These are phyloP conservation scores for Calocybe cyanea DNA, from an alignment of 768 basidiomycete genomes.

Conservation along the genomic window DNA sequence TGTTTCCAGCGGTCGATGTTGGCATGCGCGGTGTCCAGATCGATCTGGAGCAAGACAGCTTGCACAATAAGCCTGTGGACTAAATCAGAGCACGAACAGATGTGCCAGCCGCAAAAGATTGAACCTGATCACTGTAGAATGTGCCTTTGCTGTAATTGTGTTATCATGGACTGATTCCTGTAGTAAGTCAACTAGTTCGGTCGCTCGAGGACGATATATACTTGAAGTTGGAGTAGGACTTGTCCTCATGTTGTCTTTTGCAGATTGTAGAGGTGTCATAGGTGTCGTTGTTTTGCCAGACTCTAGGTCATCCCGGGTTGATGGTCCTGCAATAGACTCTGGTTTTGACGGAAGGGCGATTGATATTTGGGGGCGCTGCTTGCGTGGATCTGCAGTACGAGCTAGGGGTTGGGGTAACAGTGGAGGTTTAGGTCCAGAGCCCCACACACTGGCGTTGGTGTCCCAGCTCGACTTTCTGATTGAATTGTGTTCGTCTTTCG, in stretches of 20 bases:
- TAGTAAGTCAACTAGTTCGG: slow-evolving; percentile 5
- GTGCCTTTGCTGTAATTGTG: slow-evolving; percentile 15
- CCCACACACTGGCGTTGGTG: slow-evolving; percentile 2
- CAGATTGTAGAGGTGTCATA: background rate
- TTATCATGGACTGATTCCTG: background rate
- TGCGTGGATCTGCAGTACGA: background rate
- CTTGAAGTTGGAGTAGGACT: slow-evolving; percentile 4
- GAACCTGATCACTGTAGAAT: slow-evolving; percentile 20
- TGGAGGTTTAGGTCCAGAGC: slow-evolving; percentile 2
- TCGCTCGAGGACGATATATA: slow-evolving; percentile 12
- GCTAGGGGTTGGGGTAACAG: background rate
- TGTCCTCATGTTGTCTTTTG: background rate
- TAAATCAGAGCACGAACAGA: background rate
- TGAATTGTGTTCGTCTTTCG: background rate
- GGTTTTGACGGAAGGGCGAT: background rate
- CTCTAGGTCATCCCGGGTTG: background rate
- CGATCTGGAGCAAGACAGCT: slow-evolving; percentile 23
- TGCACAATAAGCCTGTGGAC: slow-evolving; percentile 23
- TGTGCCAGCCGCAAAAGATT: slow-evolving; percentile 1
- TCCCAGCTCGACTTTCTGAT: slow-evolving; percentile 2
- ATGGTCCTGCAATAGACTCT: background rate
- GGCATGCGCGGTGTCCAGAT: slow-evolving; percentile 16
- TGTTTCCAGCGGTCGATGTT: slow-evolving; percentile 27
- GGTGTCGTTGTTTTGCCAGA: slow-evolving; percentile 3
- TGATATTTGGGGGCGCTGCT: background rate